These are phyloP conservation scores for Pichia eremophila DNA, from an alignment of 805 yeast species.

Conservation along the genomic window DNA sequence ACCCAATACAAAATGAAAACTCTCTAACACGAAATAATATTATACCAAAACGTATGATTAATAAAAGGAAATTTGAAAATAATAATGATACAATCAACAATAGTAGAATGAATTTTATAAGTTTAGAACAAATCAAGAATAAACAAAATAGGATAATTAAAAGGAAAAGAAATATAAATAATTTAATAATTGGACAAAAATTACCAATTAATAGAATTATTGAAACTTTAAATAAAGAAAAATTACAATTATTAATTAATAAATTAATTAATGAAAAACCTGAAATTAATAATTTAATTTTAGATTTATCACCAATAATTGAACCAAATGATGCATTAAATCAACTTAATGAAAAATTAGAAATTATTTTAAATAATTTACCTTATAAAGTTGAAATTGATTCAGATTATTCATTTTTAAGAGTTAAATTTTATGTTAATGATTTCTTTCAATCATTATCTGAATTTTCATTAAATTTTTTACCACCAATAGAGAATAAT, in stretches of 20 bases:
- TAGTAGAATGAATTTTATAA: too few relatives aligned
- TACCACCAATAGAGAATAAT: constrained; percentile 61
- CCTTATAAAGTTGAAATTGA: constrained; percentile 71
- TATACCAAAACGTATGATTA: not conserved
- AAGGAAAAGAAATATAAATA: constrained; percentile 26
- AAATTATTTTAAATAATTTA: constrained; percentile 37
- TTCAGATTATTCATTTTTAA: constrained; percentile 66
- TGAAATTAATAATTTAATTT: constrained; percentile 44
- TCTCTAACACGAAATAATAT: not conserved
- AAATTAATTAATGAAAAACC: constrained; percentile 53
- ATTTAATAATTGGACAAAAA: constrained; percentile 42
- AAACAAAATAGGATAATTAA: constrained; percentile 10
- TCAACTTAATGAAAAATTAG: constrained; percentile 38
- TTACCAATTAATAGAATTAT: constrained; percentile 57
- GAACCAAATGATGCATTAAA: constrained; percentile 42
- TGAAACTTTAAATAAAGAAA: constrained; percentile 54
- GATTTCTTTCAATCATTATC: constrained; percentile 64
- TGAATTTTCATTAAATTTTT: constrained; percentile 62
- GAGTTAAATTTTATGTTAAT: constrained; percentile 58
- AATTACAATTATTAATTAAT: constrained; percentile 43
- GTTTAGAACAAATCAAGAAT: too few relatives aligned
- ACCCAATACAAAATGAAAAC: too few relatives aligned
- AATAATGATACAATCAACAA: not conserved
- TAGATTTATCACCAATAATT: constrained; percentile 48
- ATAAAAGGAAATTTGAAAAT: constrained; percentile 1